Percentiles rank a stretch among this genome's conserved stretches.
Evolutionary conservation across 2,329 filamentous ascomycete genomes (phyloP).

Genomic region (Sordariomycetes sp.): DNA sequence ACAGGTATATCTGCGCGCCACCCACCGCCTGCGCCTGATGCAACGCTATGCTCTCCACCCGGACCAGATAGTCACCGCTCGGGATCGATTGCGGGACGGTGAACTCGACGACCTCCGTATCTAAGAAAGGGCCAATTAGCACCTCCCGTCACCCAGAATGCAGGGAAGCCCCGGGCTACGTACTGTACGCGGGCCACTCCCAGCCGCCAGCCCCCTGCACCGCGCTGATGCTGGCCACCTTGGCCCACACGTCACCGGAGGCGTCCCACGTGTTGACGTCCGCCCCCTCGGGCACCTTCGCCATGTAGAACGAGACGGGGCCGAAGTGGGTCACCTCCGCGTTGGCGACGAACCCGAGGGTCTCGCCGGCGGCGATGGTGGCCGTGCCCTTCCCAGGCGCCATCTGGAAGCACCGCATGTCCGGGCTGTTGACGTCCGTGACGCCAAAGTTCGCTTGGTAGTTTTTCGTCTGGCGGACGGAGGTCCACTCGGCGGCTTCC

Average conservation of each 20-base stretch:
- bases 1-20: constrained; percentile 26
- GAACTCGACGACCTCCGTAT: constrained; percentile 6
- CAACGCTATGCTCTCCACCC: constrained; percentile 24
- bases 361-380: constrained; percentile 24
- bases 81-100: constrained; percentile 16
- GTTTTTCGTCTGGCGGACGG: constrained; percentile 4
- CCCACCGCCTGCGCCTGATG: constrained; percentile 18
- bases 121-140: neutral
- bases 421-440: constrained; percentile 21
- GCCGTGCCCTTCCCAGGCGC: constrained; percentile 17
- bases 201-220: constrained; percentile 11
- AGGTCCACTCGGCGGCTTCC: constrained; percentile 2
- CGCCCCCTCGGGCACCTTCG: constrained; percentile 19
- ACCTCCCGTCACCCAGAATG: neutral
- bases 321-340: constrained; percentile 24
- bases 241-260: constrained; percentile 21
- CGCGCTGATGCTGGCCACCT: constrained; percentile 20
- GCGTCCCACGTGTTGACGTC: constrained; percentile 19
- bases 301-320: constrained; percentile 24
- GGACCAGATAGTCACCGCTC: constrained; percentile 21
- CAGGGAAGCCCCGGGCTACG: neutral
- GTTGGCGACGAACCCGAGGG: constrained; percentile 28
- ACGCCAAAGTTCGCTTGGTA: constrained; percentile 22
- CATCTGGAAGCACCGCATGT: constrained; percentile 11
- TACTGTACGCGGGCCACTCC: constrained; percentile 3